phyloP scores from a whole-genome alignment of 768 basidiomycete species.

The Galerina sulciceps region DNA sequence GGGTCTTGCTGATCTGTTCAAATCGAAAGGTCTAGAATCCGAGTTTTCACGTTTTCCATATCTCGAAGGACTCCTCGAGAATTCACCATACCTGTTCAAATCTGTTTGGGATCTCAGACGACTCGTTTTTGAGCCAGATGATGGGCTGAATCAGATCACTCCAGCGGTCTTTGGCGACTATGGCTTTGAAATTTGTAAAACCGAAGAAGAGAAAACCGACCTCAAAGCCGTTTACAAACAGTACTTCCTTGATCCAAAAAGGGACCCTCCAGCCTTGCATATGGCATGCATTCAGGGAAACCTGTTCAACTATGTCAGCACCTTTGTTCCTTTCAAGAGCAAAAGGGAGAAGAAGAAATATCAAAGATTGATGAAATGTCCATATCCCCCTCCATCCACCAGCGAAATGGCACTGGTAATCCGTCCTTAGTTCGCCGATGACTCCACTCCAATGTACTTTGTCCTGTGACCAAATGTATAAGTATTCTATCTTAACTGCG shows the following conservation, averaged over 20 bases:
- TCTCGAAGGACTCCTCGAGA: slow-evolving; percentile 29
- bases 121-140: slow-evolving; percentile 15
- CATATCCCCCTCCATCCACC: slow-evolving; percentile 21
- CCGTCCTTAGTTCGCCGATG: too few relatives aligned
- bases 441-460: too few relatives aligned
- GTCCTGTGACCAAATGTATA: neutral
- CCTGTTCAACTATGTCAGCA: slow-evolving; percentile 29
- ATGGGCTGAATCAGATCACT: neutral
- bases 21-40: slow-evolving; percentile 18
- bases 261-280: slow-evolving; percentile 38
- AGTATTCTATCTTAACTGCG: neutral
- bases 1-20: slow-evolving; percentile 29
- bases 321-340: slow-evolving; percentile 10
- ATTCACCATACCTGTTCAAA: slow-evolving; percentile 15
- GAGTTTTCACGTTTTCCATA: slow-evolving; percentile 4
- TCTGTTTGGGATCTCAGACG: slow-evolving; percentile 45
- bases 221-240: slow-evolving; percentile 35
- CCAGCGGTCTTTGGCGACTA: slow-evolving; percentile 32
- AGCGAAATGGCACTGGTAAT: too few relatives aligned
- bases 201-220: slow-evolving; percentile 23
- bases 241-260: slow-evolving; percentile 29
- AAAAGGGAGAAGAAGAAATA: slow-evolving; percentile 29
- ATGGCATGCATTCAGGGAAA: slow-evolving; percentile 35
- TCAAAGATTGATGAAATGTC: slow-evolving; percentile 33
- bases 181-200: slow-evolving; percentile 38